Conservation (phyloP, 768 basidiomycete species). For the Xerocomellus intermedius region DNA sequence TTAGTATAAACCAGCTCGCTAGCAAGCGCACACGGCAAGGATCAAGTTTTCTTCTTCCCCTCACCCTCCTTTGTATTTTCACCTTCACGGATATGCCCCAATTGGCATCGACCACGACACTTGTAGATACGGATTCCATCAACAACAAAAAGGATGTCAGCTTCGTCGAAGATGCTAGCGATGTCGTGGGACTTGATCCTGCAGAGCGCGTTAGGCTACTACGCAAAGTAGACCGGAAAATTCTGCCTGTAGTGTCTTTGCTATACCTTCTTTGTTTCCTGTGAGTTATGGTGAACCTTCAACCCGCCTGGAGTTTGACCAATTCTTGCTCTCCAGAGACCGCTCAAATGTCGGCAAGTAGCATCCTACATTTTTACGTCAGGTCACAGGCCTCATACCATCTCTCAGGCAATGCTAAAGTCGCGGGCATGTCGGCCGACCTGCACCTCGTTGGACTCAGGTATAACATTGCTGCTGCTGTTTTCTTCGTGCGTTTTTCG, state of each 20-base stretch:
- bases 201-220: constrained; percentile 29
- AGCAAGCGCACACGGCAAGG: neutral
- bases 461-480: constrained; percentile 39
- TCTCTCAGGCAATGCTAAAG: constrained; percentile 39
- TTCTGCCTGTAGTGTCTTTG: constrained; percentile 44
- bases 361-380: neutral
- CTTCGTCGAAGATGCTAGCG: neutral
- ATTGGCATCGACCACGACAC: constrained; percentile 4
- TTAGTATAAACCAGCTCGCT: neutral
- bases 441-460: constrained; percentile 33
- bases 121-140: constrained; percentile 3
- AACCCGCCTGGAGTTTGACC: neutral
- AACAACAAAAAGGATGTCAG: constrained; percentile 11
- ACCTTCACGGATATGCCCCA: constrained; percentile 11
- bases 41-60: neutral
- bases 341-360: constrained; percentile 44
- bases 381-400: neutral
- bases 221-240: constrained; percentile 44
- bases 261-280: constrained; percentile 47
- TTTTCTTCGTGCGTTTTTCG: constrained; percentile 34
- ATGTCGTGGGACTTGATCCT: constrained; percentile 7
- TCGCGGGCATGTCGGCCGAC: constrained; percentile 45
- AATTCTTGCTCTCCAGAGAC: constrained; percentile 30
- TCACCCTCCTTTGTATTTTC: constrained; percentile 6
- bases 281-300: constrained; percentile 28